Evolutionary conservation across 75 land plant species (phyloP), one percentile per base, ranked within the genome.

Genomic region (Cupressus sempervirens): DNA sequence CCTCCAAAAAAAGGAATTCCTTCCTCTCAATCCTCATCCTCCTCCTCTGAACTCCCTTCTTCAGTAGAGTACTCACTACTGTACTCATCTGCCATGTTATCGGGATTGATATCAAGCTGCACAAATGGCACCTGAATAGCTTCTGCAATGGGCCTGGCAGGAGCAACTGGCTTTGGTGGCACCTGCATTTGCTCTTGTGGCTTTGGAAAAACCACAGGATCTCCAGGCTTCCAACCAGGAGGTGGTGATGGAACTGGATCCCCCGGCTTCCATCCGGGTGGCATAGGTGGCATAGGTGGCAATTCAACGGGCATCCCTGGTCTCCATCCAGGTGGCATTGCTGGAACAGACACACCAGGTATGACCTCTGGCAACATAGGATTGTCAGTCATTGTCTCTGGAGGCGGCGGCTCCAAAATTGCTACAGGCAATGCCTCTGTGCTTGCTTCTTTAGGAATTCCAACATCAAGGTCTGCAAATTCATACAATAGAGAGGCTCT

Each of bases 171-270:
- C 68, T 46, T 82, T 54, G 84, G 85, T 15, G 85, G 88, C 26
- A n/a, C 87, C 35, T 75, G 62, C 62, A 30, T 84, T 77, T 30
- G 81, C 26, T 41, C 85, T 83, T 50, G 85, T 56, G 53, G 38
- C 38, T 80, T 85, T 43, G 89, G 89, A 23, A 86, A 36, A 73
- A 88, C 85, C 53, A 84, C 87, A 76, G 91, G 88, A 81, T 88
- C 62, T 40, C 92, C 86, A 65, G 89, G 76, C 52, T 87, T 77
- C 90, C 91, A 73, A 7, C 89, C 88, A 46, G 83, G 86, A 48
- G 89, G 93, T 2, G 98, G 95, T 86, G 94, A 85, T 0, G 94
- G 90, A 52, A 97, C 85, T 16, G 99, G 96, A 86, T 97, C 99
- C 32, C 96, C 97, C 68, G 95, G 50, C 50, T 48, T 48, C 50